Percentiles rank a stretch among this genome's conserved stretches.
Conservation (phyloP, 1,284 basidiomycete genomes). For the Ceratobasidium sp. region DNA sequence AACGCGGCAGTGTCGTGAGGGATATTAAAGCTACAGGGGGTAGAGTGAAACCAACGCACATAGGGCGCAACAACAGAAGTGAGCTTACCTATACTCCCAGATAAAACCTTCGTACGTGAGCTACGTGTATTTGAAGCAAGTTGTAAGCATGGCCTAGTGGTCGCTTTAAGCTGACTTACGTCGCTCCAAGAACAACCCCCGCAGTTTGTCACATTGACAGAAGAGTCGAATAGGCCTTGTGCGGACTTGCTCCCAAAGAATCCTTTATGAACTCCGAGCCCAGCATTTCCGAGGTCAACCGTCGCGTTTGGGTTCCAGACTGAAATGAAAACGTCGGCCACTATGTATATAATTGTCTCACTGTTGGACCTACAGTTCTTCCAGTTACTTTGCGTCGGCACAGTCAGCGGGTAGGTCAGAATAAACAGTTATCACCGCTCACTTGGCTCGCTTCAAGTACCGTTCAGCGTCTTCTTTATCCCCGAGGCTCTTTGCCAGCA, state of each 20-base stretch:
- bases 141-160: too few relatives aligned
- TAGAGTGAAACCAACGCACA: neutral
- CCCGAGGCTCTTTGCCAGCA: conserved; percentile 24
- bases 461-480: conserved; percentile 19
- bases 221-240: conserved; percentile 23
- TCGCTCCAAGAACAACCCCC: conserved; percentile 39
- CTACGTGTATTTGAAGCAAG: neutral
- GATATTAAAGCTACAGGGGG: conserved; percentile 12
- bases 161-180: neutral
- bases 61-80: neutral
- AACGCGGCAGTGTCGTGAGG: conserved; percentile 30
- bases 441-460: conserved; percentile 27
- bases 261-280: conserved; percentile 21
- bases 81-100: conserved; percentile 31
- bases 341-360: neutral
- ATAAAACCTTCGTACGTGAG: conserved; percentile 33
- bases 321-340: neutral
- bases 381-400: conserved; percentile 18
- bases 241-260: conserved; percentile 37
- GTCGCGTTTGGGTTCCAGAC: conserved; percentile 36
- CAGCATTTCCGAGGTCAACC: conserved; percentile 14
- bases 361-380: conserved; percentile 19
- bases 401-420: neutral
- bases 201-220: conserved; percentile 32
- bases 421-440: neutral